Base-by-base conservation (phyloP, 441 rosid species). In the Croton laevigatus region DNA sequence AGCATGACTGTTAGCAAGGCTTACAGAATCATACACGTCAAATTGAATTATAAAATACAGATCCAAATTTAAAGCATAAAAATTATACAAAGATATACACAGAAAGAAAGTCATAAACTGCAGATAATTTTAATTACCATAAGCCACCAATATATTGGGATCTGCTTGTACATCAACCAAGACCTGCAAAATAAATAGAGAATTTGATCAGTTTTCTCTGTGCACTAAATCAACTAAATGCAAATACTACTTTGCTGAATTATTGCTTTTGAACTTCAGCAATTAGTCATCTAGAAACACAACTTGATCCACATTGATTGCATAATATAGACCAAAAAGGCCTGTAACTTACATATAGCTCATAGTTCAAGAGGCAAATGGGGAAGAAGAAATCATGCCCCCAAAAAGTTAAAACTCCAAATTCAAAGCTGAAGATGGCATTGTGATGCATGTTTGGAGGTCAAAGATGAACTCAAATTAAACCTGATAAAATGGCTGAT, bases 401-500 rank as follows among this genome's bases (percentile, higher is more conserved):
- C 60, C 53, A 19, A 22, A n/a, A 44, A 4, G 20, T 40, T 73
- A 36, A 34, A 61, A 44, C 27, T 34, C 40, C 37, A 9, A 65
- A 57, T 8, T 49, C 20, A 66, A 48, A 49, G 19, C 17, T 53
- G 66, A 72, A 59, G 36, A 57, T 13, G 52, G 11, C 22, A 62
- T 38, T 48, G 16, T 10, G 10, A n/a, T 40, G 17, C 68, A 63
- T n/a, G 4, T 63, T 51, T 8, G 7, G 20, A 37, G 1, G 32
- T 27, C 32, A 27, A 27, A 27, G 32, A 27, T 2, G 32, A 27
- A 27, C 32, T 27, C 32, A 27, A 27, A 27, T 27, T 27, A 27
- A 65, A 94, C 99, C 97, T 94, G 99, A 86, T 94, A 94, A 89
- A 92, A 94, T 62, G 98, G 98, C 80, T 92, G 99, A 72, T 78